phyloP scores from a whole-genome alignment of 306 rosid genomes.

The Vicia sativa region DNA sequence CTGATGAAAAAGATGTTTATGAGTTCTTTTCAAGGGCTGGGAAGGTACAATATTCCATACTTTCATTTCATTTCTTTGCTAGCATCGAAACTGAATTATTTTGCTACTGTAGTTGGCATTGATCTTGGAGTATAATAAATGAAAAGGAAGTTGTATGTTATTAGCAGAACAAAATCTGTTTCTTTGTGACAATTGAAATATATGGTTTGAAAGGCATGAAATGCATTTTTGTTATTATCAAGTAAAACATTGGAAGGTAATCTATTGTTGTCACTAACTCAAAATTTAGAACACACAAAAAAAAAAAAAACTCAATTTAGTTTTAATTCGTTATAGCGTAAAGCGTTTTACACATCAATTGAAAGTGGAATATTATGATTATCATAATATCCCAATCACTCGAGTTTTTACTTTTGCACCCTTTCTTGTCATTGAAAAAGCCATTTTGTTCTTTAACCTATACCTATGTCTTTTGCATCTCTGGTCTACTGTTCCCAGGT shows the following conservation, averaged over 20 bases:
- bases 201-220: conserved; percentile 19
- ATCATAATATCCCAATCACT: conserved; percentile 7
- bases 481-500: conserved; percentile 56
- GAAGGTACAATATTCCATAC: conserved; percentile 63
- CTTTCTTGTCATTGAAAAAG: not conserved
- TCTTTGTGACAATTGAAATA: conserved; percentile 29
- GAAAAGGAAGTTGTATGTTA: conserved; percentile 24
- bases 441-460: conserved; percentile 25
- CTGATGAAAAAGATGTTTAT: conserved; percentile 92
- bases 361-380: conserved; percentile 5
- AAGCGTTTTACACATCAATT: conserved; percentile 2
- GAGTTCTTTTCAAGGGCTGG: conserved; percentile 98
- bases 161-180: conserved; percentile 7
- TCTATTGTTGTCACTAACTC: not conserved
- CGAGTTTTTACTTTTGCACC: conserved; percentile 5
- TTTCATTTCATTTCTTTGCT: conserved; percentile 29
- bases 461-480: conserved; percentile 8
- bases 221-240: conserved; percentile 20
- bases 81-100: conserved; percentile 13
- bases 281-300: too few species aligned
- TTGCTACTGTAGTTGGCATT: conserved; percentile 24
- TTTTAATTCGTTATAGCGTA: conserved; percentile 19
- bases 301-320: conserved; percentile 1
- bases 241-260: conserved; percentile 6
- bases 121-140: conserved; percentile 18